Conservation (phyloP, 2,329 filamentous ascomycete species). For the Fusarium udum region DNA sequence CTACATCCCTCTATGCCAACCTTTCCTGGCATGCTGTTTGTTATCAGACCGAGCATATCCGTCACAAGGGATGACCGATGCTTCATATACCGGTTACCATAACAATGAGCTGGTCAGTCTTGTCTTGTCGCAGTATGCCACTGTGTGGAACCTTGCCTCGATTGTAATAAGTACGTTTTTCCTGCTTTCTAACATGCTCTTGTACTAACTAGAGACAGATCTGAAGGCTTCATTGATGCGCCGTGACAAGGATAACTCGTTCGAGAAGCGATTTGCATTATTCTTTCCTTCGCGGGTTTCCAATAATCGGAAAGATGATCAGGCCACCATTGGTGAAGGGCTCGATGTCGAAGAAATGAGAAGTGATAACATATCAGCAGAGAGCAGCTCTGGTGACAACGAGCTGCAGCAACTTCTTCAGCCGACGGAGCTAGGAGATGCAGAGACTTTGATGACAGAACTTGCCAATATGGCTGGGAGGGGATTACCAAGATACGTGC, state of each 20-base stretch:
- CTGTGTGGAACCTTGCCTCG: neutral
- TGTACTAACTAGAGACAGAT: neutral
- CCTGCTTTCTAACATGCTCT: accelerated
- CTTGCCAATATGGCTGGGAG: neutral
- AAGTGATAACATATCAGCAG: neutral
- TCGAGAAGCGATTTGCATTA: neutral
- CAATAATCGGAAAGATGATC: neutral
- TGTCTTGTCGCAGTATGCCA: neutral
- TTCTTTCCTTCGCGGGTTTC: neutral
- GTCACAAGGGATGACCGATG: neutral
- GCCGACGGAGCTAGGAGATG: neutral
- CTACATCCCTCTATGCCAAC: neutral
- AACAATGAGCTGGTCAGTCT: neutral
- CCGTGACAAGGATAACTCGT: neutral
- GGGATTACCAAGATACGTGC: neutral
- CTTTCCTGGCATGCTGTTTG: neutral
- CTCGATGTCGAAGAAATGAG: neutral
- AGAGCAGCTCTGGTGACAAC: too few relatives aligned
- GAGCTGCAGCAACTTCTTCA: neutral
- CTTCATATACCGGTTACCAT: neutral
- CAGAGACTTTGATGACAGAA: neutral
- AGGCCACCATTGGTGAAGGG: neutral
- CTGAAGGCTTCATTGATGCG: neutral
- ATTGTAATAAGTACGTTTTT: neutral
- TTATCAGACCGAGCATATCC: neutral